Evolutionary conservation across 169 alveolate genomes (phyloP).

Genomic region (Cardiosporidium cionae): DNA sequence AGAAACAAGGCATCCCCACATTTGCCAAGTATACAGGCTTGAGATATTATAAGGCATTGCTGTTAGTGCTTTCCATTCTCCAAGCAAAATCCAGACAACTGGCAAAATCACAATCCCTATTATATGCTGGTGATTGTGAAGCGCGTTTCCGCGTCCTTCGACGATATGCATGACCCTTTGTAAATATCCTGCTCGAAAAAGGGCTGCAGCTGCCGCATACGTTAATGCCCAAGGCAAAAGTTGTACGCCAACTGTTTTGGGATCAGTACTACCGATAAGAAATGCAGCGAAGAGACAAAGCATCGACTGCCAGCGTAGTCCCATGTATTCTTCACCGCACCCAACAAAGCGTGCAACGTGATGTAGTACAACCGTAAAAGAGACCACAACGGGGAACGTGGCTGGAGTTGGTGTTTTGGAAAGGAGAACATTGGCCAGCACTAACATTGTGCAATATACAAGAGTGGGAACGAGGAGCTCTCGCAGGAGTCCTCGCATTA

Average conservation of each 20-base stretch:
- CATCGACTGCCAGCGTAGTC: constrained; percentile 78
- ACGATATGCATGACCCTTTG: constrained; percentile 81
- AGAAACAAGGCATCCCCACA: constrained; percentile 81
- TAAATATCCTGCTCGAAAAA: constrained; percentile 81
- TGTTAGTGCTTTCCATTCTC: constrained; percentile 55
- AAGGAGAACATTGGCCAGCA: constrained; percentile 75
- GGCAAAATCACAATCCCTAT: constrained; percentile 77
- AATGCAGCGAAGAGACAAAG: constrained; percentile 68
- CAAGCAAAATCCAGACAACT: constrained; percentile 57
- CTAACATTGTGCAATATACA: constrained; percentile 74
- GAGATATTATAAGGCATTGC: constrained; percentile 62
- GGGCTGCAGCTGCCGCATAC: constrained; percentile 79
- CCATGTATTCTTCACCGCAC: constrained; percentile 84
- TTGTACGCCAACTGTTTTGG: constrained; percentile 74
- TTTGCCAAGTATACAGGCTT: constrained; percentile 66
- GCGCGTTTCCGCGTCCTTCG: constrained; percentile 79
- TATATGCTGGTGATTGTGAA: constrained; percentile 81
- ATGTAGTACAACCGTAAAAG: constrained; percentile 85
- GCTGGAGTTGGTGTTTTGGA: constrained; percentile 78
- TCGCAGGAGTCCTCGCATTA: constrained; percentile 55
- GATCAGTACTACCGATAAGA: constrained; percentile 76
- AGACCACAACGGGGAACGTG: constrained; percentile 77
- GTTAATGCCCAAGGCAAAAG: constrained; percentile 73
- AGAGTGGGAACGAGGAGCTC: constrained; percentile 70
- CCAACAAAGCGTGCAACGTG: constrained; percentile 83